phyloP scores from a whole-genome alignment of 139 green algal genomes.

The Chlorella sp. region DNA sequence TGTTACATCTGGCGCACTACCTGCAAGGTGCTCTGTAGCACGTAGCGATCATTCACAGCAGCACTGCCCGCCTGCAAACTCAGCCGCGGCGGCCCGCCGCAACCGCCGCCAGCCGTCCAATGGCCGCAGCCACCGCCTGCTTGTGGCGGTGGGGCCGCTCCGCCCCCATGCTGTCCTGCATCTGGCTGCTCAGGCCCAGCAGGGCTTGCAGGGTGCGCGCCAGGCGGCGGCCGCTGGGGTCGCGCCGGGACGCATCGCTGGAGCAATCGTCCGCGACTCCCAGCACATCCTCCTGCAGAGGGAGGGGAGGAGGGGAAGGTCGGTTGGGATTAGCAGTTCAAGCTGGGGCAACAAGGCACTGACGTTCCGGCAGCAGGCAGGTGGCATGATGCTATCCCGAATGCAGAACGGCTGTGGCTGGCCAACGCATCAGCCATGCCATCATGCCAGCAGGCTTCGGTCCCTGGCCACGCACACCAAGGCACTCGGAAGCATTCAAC shows the following conservation, averaged over 20 bases:
- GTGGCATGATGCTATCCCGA: neutral
- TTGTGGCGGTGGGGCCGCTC: slow-evolving; percentile 22
- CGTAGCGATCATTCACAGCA: too few species aligned
- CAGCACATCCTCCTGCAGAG: slow-evolving; percentile 1
- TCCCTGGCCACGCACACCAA: neutral
- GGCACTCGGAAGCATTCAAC: neutral
- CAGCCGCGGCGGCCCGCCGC: neutral
- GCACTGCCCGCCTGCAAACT: too few species aligned
- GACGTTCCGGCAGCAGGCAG: too few species aligned
- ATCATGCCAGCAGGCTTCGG: neutral
- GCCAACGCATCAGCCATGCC: neutral
- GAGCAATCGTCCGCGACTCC: neutral
- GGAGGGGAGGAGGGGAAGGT: neutral
- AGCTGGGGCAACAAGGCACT: neutral
- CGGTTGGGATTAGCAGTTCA: neutral
- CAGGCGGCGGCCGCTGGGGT: slow-evolving; percentile 4
- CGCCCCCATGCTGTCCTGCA: slow-evolving; percentile 30
- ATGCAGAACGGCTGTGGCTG: neutral
- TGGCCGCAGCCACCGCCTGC: neutral
- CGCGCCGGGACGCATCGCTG: too few species aligned
- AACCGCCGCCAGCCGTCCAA: neutral
- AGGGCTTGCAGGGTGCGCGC: slow-evolving; percentile 16
- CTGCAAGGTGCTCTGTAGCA: too few species aligned
- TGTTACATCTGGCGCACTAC: too few species aligned
- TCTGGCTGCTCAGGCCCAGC: slow-evolving; percentile 15